Base-by-base conservation (phyloP, 495 filamentous ascomycete species). In the Amphirosellinia nigrospora region DNA sequence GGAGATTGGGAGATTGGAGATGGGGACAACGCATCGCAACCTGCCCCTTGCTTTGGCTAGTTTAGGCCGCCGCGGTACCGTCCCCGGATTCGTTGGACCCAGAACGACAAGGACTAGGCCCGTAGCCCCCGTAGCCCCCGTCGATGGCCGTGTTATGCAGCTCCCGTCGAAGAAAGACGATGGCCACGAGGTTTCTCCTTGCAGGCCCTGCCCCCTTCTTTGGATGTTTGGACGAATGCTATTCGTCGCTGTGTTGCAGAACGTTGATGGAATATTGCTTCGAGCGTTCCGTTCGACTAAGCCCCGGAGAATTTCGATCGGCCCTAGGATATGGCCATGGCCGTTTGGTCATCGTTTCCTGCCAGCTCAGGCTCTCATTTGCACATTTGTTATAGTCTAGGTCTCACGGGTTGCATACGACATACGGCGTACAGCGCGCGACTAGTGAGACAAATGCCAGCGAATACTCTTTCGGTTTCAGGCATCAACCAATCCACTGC, bases 161-260 rank as follows among this genome's bases (percentile, higher is more conserved):
- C 70, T 73, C 65, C 66, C 72, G 74, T 78, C 70, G 74, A 70
- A 68, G 48, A 36, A 55, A 70, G 38, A 70, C 72, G 60, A 67
- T 66, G 76, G 62, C 74, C 76, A 78, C 76, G 76, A 78, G 76
- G 74, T 76, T 75, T 72, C 75, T 74, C 72, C 72, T 78, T 76
- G 76, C 76, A 78, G 71, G 69, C 68, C 67, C 53, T 63, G 68
- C 39, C 60, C 10, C 34, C 66, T 69, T 59, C 43, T 56, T 34
- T 69, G 66, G 66, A 52, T 15, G 32, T 56, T 34, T 69, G 66
- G 66, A 52, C 8, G 32, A 11, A 41, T 43, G 43, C 59, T 43
- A 61, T 61, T 62, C 66, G 56, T 43, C 23, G 23, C 13, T 32
- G 45, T 34, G 34, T 23, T 62, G 66, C 45, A 52, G 55, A 39